Evolutionary conservation across 306 rosid genomes (phyloP), one percentile per base, ranked within the genome.

Genomic region (Vigna trinervia): DNA sequence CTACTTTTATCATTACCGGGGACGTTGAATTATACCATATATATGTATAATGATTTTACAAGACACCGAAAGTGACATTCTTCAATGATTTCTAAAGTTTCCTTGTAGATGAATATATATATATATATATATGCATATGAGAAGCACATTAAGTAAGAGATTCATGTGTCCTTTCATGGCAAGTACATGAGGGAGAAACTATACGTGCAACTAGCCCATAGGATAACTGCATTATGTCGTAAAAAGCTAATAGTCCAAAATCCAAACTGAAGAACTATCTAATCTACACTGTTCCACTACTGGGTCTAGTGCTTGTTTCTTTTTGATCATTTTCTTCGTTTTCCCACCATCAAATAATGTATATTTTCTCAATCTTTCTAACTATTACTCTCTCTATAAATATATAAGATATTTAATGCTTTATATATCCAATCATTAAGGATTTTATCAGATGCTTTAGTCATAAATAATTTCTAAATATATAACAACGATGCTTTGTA

Each of bases 1-100:
- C 28, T 17, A 17, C 19, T 17, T 26, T 26, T 26, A 26, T 26
- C 28, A 26, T 26, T 26, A 26, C 28, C 28, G 3, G 28, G 28
- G 3, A 26, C 75, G 78, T 34, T 28, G 34, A 39, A 38, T 13
- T 12, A 11, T 9, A 11, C 13, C 12, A 43, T 43, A 41, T 41
- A 3, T 10, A 9, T 41, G 8, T 9, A 26, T 58, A 23, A 47
- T 69, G 20, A 23, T 56, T 85, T 60, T 20, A 54, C 58, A 58
- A 15, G 41, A 71, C 73, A 82, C 83, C 88, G 75, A 86, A 91
- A 89, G 92, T 68, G 69, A 80, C 81, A 63, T 38, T n/a, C 30
- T 67, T 65, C 80, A 84, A 80, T 84, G 74, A 80, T 84, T 80
- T 84, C 19, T 59, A 30, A 1, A 3, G 19, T 30, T 59, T 12